phyloP scores from a whole-genome alignment of 2,329 filamentous ascomycete genomes.

The Coniochaeta pulveracea region DNA sequence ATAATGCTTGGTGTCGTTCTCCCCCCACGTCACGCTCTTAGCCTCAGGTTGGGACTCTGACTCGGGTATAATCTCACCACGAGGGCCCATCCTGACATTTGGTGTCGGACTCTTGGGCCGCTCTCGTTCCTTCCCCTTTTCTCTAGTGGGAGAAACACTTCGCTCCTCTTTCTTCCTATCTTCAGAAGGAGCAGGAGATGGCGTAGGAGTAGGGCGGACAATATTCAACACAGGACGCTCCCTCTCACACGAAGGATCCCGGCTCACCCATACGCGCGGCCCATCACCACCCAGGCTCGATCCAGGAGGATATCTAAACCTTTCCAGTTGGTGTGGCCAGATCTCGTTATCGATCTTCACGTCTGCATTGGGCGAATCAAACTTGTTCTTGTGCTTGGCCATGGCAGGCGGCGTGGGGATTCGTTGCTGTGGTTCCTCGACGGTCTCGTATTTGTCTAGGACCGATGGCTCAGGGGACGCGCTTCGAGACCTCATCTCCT shows the following conservation, averaged over 20 bases:
- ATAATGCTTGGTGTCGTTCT: conserved; percentile 4
- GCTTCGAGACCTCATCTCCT: conserved; percentile 41
- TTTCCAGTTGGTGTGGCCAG: conserved; percentile 35
- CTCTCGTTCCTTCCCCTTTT: background rate
- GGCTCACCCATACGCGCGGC: conserved; percentile 26
- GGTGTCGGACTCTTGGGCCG: background rate
- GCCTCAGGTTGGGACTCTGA: background rate
- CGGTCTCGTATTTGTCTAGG: conserved; percentile 37
- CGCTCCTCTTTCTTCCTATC: conserved; percentile 3
- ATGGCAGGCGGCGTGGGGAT: conserved; percentile 46
- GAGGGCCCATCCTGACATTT: background rate
- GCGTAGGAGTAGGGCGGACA: conserved; percentile 46
- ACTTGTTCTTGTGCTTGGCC: conserved; percentile 34
- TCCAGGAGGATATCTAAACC: conserved; percentile 16
- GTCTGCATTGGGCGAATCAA: conserved; percentile 51
- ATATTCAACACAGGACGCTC: conserved; percentile 49
- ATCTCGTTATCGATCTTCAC: conserved; percentile 49
- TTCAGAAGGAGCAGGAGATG: conserved; percentile 30
- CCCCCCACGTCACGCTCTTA: conserved; percentile 3
- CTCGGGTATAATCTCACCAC: background rate
- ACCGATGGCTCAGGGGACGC: conserved; percentile 41
- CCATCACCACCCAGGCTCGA: conserved; percentile 3
- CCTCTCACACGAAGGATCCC: conserved; percentile 42
- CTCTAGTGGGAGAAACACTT: conserved; percentile 9
- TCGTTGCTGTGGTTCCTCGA: conserved; percentile 23